Evolutionary conservation across 768 basidiomycete genomes (phyloP), one percentile per base, ranked within the genome.

Genomic region (Cystofilobasidium capitatum): DNA sequence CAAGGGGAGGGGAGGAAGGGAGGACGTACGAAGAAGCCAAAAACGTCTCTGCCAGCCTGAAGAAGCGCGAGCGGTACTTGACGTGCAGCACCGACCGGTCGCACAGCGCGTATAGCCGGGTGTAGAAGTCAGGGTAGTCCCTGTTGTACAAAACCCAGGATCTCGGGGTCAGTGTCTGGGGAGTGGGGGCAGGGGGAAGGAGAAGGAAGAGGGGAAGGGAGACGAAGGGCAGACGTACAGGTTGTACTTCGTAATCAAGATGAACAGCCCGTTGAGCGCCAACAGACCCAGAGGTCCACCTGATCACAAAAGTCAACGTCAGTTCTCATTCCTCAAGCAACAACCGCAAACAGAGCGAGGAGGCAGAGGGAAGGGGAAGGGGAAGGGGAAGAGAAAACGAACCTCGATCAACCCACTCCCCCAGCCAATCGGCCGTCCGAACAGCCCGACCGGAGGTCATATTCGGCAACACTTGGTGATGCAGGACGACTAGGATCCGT

Each of bases 111-210:
- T 98, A 98, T 2, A 99, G 82, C 6, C 88, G 86, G 8, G 86
- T 88, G 79, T 96, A 99, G 78, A 99, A 97, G 14, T 86, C 86
- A 2, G 96, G 93, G 74, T 94, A 98, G 73, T 99, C 96, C 13
- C 94, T 97, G 29, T 8, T 7, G 29, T 42, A n/a, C 73, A 1
- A 36, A 39, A 29, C 22, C 20, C 13, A 37, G 22, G 20, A n/a
- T n/a, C n/a, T n/a, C n/a, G n/a, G 36, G 3, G 7, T 24, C 37
- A 55, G 54, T n/a, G 37, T 54, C 35, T 9, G 36, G 5, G 14
- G 12, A 37, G 20, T 24, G 67, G 33, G 47, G 17, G 16, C 24
- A 12, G 8, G 10, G 42, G 17, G 1, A 20, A 37, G 59, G 49
- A 10, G 65, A 10, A 57, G 40, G 62, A 72, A n/a, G 55, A 66